Evolutionary conservation across 768 basidiomycete genomes (phyloP).

Genomic region (Zangia roseola): DNA sequence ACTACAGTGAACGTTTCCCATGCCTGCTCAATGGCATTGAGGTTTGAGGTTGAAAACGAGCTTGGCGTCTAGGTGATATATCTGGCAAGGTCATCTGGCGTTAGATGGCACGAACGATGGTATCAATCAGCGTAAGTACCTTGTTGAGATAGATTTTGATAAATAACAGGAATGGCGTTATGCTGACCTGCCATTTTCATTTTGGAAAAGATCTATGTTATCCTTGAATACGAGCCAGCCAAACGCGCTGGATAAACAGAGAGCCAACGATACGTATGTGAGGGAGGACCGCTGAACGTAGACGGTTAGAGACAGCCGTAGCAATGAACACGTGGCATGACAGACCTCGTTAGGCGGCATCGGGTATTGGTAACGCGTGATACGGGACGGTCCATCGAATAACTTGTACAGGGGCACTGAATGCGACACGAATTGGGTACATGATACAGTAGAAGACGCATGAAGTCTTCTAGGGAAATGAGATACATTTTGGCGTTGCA

Average conservation of each 20-base stretch:
- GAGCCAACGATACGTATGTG: conserved; percentile 6
- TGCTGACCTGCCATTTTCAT: not conserved
- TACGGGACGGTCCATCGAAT: conserved; percentile 49
- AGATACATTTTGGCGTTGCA: conserved; percentile 7
- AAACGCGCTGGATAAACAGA: conserved; percentile 23
- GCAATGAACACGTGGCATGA: not conserved
- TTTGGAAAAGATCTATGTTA: not conserved
- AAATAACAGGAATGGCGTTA: not conserved
- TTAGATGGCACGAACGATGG: too few relatives aligned
- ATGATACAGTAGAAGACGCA: conserved; percentile 4
- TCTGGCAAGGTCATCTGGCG: too few relatives aligned
- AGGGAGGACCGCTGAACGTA: conserved; percentile 2
- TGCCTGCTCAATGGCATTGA: not conserved
- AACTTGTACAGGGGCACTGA: conserved; percentile 36
- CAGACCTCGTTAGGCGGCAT: conserved; percentile 12
- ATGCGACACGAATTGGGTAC: conserved; percentile 16
- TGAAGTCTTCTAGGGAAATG: conserved; percentile 1
- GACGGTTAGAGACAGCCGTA: not conserved
- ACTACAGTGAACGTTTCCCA: conserved; percentile 19
- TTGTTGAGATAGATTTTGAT: conserved; percentile 10
- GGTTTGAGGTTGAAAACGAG: not conserved
- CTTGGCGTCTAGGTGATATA: too few relatives aligned
- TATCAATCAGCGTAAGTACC: too few relatives aligned
- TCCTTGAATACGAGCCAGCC: conserved; percentile 23
- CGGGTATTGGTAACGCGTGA: conserved; percentile 18